Conservation (phyloP, 345 rosid genomes). For the Moringa oleifera region DNA sequence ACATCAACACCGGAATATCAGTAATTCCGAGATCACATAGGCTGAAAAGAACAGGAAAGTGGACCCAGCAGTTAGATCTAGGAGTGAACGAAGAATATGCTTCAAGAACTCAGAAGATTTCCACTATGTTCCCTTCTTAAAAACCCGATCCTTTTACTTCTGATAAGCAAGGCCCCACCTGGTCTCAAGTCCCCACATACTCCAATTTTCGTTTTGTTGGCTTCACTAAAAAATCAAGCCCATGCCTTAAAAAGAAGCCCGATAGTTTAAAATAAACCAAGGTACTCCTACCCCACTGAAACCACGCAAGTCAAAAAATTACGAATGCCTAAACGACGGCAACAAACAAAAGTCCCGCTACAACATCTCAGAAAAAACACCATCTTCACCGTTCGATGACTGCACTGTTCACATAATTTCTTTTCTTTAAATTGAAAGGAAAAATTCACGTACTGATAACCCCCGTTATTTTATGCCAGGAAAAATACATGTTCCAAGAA, state of each 20-base stretch:
- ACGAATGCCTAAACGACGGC: conserved; percentile 8
- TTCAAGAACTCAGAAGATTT: conserved; percentile 17
- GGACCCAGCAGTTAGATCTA: conserved; percentile 13
- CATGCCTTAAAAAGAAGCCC: not conserved
- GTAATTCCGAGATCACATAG: no score
- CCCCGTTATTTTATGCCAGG: no score
- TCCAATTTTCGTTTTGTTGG: conserved; percentile 13
- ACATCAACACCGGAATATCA: not conserved
- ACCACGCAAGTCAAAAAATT: conserved; percentile 2
- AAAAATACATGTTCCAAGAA: no score
- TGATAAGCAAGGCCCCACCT: conserved; percentile 20
- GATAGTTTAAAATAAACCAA: conserved; percentile 4
- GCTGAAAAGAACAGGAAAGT: not conserved
- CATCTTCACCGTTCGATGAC: conserved; percentile 8
- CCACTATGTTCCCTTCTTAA: conserved; percentile 7
- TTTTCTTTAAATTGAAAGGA: not conserved
- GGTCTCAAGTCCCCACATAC: conserved; percentile 36
- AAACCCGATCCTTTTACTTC: conserved; percentile 3
- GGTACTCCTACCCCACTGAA: conserved; percentile 1
- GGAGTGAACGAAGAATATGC: conserved; percentile 27
- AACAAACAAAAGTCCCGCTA: conserved; percentile 13
- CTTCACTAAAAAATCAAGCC: conserved; percentile 15
- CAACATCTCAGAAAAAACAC: conserved; percentile 9
- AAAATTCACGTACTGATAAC: no score
- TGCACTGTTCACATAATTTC: conserved; percentile 13